A percentile compares a stretch with the other conserved stretches of the same genome.
Conservation (phyloP, 78 protist species). For the Chrysochromulina tobinii region DNA sequence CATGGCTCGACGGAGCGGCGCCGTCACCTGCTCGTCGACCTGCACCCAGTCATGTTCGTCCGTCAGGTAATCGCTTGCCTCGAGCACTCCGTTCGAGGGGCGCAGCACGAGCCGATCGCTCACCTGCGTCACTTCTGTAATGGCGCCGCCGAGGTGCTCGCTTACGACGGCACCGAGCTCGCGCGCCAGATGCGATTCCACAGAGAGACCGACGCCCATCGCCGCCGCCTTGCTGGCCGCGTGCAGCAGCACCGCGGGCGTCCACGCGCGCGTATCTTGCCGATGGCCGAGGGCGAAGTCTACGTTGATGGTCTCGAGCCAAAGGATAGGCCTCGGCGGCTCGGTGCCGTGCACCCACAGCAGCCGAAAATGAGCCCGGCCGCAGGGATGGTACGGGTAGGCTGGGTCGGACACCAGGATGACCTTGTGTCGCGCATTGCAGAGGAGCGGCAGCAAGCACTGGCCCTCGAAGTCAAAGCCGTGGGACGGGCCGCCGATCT, state of each 20-base stretch:
- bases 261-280: background rate
- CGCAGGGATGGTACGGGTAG: background rate
- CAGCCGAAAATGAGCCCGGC: background rate
- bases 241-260: background rate
- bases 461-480: background rate
- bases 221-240: background rate
- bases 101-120: background rate
- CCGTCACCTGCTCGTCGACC: background rate
- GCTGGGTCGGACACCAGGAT: background rate
- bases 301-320: background rate
- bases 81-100: background rate
- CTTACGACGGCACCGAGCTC: background rate
- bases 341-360: background rate
- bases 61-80: background rate
- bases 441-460: background rate
- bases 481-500: slow-evolving; percentile 10
- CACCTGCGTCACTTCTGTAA: background rate
- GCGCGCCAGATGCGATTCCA: background rate
- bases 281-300: background rate
- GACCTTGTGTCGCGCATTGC: background rate
- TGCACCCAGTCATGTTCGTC: background rate
- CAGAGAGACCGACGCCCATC: background rate
- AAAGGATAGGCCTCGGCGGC: background rate
- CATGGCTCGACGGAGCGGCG: background rate
- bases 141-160: background rate